Percentiles rank a stretch among this genome's conserved stretches.
Evolutionary conservation across 441 rosid species (phyloP).

Genomic region (Euphorbia celastroides): DNA sequence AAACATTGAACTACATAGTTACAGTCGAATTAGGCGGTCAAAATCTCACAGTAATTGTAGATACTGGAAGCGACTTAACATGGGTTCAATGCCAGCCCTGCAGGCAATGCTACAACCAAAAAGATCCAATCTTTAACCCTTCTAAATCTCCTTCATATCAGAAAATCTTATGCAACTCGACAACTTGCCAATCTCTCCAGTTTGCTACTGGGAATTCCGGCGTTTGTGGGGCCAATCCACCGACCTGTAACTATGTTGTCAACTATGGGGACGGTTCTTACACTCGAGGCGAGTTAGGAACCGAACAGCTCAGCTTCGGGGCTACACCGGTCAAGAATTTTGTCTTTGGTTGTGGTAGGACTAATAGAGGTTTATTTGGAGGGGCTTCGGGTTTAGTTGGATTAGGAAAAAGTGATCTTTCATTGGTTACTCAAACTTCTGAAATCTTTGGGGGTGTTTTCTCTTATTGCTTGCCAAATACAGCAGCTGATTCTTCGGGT

Average conservation of each 20-base stretch:
- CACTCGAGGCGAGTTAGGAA: conserved; percentile 67
- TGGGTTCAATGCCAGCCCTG: conserved; percentile 98
- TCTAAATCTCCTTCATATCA: conserved; percentile 55
- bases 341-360: conserved; percentile 78
- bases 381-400: conserved; percentile 91
- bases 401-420: conserved; percentile 66
- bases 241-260: conserved; percentile 57
- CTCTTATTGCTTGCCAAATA: conserved; percentile 82
- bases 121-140: conserved; percentile 69
- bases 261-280: conserved; percentile 90
- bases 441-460: conserved; percentile 57
- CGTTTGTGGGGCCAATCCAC: conserved; percentile 35
- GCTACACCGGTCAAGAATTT: conserved; percentile 33
- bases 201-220: conserved; percentile 49
- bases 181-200: conserved; percentile 55
- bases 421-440: conserved; percentile 63
- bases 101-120: conserved; percentile 58
- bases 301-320: conserved; percentile 51
- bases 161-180: conserved; percentile 52
- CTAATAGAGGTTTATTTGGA: conserved; percentile 72
- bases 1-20: conserved; percentile 73
- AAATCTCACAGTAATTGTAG: conserved; percentile 65
- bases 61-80: conserved; percentile 92
- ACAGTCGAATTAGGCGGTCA: conserved; percentile 52
- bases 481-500: conserved; percentile 60